Evolutionary conservation across 1,139 yeast genomes (phyloP).

Genomic region (Candida glucosophila): DNA sequence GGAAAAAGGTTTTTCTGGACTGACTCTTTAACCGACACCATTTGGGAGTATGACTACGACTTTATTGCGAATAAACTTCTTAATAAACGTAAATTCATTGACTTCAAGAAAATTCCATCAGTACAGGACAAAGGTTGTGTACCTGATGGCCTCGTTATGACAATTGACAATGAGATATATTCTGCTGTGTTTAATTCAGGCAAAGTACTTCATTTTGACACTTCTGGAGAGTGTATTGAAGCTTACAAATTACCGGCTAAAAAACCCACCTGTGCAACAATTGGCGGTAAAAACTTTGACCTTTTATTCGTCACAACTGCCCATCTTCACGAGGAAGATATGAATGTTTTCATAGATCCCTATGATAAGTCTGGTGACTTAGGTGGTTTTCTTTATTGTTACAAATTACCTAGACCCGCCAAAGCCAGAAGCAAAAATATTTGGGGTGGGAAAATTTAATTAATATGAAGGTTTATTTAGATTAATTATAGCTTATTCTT

Average conservation of each 20-base stretch:
- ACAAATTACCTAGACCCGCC: conserved; percentile 13
- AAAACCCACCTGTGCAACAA: conserved; percentile 59
- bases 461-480: too few relatives aligned
- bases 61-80: conserved; percentile 32
- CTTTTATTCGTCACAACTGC: conserved; percentile 68
- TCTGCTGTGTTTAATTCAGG: conserved; percentile 61
- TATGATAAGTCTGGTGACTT: conserved; percentile 36
- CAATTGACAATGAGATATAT: conserved; percentile 54
- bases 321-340: conserved; percentile 35
- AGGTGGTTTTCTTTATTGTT: conserved; percentile 39
- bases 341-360: conserved; percentile 19
- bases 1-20: conserved; percentile 56
- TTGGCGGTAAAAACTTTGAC: conserved; percentile 55
- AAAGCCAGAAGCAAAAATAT: conserved; percentile 21
- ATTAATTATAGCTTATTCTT: too few relatives aligned
- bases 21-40: conserved; percentile 52
- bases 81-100: conserved; percentile 36
- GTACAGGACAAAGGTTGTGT: not conserved
- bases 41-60: conserved; percentile 60
- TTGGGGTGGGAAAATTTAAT: conserved; percentile 16
- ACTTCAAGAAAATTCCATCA: too few relatives aligned
- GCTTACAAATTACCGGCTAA: conserved; percentile 52
- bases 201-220: conserved; percentile 44
- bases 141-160: conserved; percentile 77
- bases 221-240: conserved; percentile 43